Percentiles rank a stretch among this genome's conserved stretches.
phyloP scores from a whole-genome alignment of 164 flowering plant species.

The Annona cherimola region DNA sequence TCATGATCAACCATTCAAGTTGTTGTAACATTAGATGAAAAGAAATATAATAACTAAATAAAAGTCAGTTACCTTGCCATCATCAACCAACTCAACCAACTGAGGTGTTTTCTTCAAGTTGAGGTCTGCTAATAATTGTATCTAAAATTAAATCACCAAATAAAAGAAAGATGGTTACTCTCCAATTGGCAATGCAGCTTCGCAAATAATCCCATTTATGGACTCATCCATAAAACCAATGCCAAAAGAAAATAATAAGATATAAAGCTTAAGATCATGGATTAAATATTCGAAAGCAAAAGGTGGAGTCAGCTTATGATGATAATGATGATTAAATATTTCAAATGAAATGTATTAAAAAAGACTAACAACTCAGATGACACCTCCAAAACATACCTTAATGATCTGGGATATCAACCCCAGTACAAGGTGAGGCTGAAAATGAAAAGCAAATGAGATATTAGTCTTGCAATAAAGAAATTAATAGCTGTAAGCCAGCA shows the following conservation, averaged over 20 bases:
- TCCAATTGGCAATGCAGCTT: background rate
- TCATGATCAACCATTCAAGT: background rate
- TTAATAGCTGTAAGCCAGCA: background rate
- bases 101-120: slow-evolving; percentile 92
- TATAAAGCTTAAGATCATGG: background rate
- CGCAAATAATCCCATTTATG: background rate
- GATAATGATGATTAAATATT: too few species aligned
- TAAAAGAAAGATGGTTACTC: background rate
- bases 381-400: slow-evolving; percentile 44
- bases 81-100: slow-evolving; percentile 81
- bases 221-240: background rate
- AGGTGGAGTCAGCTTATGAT: too few species aligned
- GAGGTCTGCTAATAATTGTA: slow-evolving; percentile 92
- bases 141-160: slow-evolving; percentile 31
- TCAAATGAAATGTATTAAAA: background rate
- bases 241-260: background rate
- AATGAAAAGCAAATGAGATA: slow-evolving; percentile 17
- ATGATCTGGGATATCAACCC: slow-evolving; percentile 89
- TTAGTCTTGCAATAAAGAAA: slow-evolving; percentile 7
- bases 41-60: background rate
- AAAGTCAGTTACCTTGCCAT: slow-evolving; percentile 45
- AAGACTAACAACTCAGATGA: background rate
- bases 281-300: background rate
- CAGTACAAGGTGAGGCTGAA: slow-evolving; percentile 90
- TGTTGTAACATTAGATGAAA: background rate